These are phyloP conservation scores for Haematococcus lacustris DNA, from an alignment of 139 green algal species.

Conservation along the genomic window DNA sequence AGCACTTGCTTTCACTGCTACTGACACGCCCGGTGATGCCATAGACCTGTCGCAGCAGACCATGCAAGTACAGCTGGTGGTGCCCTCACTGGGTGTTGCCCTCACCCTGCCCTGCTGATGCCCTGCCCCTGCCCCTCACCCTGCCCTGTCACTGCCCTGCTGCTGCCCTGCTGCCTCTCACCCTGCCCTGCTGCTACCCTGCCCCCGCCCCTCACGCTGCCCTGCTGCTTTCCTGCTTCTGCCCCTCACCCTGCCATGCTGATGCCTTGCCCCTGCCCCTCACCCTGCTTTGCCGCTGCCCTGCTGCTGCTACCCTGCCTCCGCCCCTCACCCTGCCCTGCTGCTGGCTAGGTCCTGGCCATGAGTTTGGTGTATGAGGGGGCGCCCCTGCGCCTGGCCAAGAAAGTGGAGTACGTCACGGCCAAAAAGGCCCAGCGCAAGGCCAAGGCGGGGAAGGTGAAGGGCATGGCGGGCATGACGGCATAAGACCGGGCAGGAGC, in stretches of 20 bases:
- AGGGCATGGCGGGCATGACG: no score
- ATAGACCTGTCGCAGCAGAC: background rate
- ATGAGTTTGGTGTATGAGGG: slow-evolving; percentile 56
- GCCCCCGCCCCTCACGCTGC: background rate
- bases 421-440: slow-evolving; percentile 58
- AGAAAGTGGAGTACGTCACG: slow-evolving; percentile 59
- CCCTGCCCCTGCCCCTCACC: no score
- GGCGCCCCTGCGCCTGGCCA: slow-evolving; percentile 49
- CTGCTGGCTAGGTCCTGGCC: slow-evolving; percentile 16
- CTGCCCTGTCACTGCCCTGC: no score
- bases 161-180: background rate
- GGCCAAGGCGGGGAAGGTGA: slow-evolving; percentile 2
- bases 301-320: background rate
- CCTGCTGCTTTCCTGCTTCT: background rate
- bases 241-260: background rate
- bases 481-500: no score
- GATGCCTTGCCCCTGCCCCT: background rate
- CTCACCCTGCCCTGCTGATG: background rate
- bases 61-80: background rate
- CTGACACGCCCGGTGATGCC: background rate
- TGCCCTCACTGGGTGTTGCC: background rate
- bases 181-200: background rate
- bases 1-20: background rate
- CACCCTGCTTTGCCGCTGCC: background rate
- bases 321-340: background rate